Conservation (phyloP, 208 protist species). For the Leishmania arabica region DNA sequence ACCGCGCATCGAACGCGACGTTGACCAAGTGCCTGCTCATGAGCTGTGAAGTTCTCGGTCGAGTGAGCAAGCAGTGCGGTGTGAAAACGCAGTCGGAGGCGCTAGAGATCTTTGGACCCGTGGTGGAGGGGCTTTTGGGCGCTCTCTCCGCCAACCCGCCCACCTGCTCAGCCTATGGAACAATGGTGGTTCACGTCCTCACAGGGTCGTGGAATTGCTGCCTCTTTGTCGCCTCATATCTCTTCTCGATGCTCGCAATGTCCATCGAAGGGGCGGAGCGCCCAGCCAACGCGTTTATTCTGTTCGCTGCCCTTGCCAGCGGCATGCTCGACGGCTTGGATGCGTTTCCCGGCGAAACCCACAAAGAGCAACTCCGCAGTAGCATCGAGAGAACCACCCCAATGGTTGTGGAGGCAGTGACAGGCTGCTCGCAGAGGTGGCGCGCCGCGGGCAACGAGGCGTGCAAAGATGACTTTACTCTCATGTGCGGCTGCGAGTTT, state of each 20-base stretch:
- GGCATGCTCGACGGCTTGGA: slow-evolving; percentile 38
- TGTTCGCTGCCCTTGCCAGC: slow-evolving; percentile 37
- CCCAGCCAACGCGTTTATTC: slow-evolving; percentile 25
- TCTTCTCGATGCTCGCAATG: slow-evolving; percentile 45
- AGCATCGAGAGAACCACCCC: slow-evolving; percentile 23
- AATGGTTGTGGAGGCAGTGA: slow-evolving; percentile 17
- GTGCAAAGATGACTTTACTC: slow-evolving; percentile 13
- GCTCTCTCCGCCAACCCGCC: slow-evolving; percentile 17
- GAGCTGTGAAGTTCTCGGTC: slow-evolving; percentile 34
- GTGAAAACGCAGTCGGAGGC: slow-evolving; percentile 12
- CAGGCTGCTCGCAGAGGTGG: slow-evolving; percentile 9
- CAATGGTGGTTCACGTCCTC: slow-evolving; percentile 70
- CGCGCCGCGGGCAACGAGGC: background rate
- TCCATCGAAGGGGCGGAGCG: slow-evolving; percentile 21
- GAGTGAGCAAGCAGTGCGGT: slow-evolving; percentile 30
- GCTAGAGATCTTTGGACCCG: slow-evolving; percentile 39
- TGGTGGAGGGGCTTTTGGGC: slow-evolving; percentile 35
- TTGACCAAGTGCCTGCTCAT: slow-evolving; percentile 40
- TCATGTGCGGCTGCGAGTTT: slow-evolving; percentile 51
- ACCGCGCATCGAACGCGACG: slow-evolving; percentile 29
- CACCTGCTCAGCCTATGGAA: slow-evolving; percentile 62
- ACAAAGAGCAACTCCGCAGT: slow-evolving; percentile 11
- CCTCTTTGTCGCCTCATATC: slow-evolving; percentile 29
- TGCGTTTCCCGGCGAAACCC: slow-evolving; percentile 11
- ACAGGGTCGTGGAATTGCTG: slow-evolving; percentile 39